Percentiles rank a stretch among this genome's conserved stretches.
These are phyloP conservation scores for Stachybotrys chartarum DNA, from an alignment of 2,329 filamentous ascomycete species.

Conservation along the genomic window DNA sequence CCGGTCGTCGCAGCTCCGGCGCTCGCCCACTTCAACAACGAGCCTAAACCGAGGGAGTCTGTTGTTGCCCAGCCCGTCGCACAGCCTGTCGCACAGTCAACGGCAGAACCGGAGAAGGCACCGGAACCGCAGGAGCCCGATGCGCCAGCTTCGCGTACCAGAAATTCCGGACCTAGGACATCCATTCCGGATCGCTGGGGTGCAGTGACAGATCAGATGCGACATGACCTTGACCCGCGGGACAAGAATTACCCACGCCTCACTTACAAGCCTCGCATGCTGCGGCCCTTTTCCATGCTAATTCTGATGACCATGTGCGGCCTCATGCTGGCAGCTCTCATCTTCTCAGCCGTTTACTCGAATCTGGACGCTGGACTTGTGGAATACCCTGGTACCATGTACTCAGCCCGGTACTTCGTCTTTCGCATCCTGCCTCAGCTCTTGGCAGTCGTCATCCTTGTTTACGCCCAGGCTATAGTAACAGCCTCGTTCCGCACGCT, in stretches of 20 bases:
- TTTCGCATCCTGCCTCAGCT: conserved; percentile 82
- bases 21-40: conserved; percentile 18
- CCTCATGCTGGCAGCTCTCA: conserved; percentile 63
- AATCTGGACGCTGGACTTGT: conserved; percentile 55
- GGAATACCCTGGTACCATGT: conserved; percentile 57
- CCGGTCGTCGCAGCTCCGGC: conserved; percentile 13
- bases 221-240: conserved; percentile 29
- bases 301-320: conserved; percentile 54
- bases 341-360: conserved; percentile 68
- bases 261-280: conserved; percentile 62
- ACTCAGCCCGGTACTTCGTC: conserved; percentile 71
- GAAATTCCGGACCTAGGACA: not conserved
- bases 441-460: conserved; percentile 59
- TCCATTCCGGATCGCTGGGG: conserved; percentile 17
- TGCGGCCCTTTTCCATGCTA: conserved; percentile 60
- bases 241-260: conserved; percentile 41
- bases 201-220: conserved; percentile 24
- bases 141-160: not conserved
- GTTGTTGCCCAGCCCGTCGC: conserved; percentile 3
- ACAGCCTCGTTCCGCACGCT: conserved; percentile 67
- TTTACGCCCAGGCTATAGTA: conserved; percentile 73
- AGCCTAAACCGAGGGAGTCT: conserved; percentile 8
- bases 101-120: not conserved
- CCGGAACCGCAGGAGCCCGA: not conserved
- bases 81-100: conserved; percentile 1